A percentile compares a stretch with the other conserved stretches of the same genome.
Conservation (phyloP, 1,284 basidiomycete species). For the Cryptococcus hybrid region DNA sequence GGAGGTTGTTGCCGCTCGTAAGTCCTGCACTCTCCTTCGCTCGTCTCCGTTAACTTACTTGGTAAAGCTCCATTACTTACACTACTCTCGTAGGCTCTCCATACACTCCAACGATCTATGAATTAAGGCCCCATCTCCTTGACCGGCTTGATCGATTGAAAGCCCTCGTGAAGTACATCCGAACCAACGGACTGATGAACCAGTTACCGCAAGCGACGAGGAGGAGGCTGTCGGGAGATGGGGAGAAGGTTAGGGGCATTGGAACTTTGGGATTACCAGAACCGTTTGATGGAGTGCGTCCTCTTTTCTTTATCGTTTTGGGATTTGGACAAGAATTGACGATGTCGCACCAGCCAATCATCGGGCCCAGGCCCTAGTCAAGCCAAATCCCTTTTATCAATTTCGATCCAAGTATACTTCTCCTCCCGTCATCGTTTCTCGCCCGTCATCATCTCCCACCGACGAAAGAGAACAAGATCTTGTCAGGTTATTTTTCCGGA, state of each 20-base stretch:
- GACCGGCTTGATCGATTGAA: conserved; percentile 72
- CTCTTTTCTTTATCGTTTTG: neutral
- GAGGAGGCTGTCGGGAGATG: conserved; percentile 75
- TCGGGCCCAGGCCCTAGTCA: conserved; percentile 18
- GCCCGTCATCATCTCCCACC: conserved; percentile 49
- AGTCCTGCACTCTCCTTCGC: conserved; percentile 5
- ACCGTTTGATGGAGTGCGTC: conserved; percentile 53
- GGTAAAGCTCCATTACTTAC: neutral
- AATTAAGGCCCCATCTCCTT: conserved; percentile 74
- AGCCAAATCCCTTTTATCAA: conserved; percentile 43
- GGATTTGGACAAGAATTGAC: neutral
- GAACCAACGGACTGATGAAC: conserved; percentile 71
- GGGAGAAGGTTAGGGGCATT: conserved; percentile 79
- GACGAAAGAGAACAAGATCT: conserved; percentile 63
- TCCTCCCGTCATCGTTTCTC: conserved; percentile 7
- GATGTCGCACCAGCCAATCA: conserved; percentile 24
- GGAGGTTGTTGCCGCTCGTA: conserved; percentile 51
- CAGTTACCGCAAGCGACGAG: conserved; percentile 81
- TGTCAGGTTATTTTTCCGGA: conserved; percentile 80
- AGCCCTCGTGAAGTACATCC: conserved; percentile 83
- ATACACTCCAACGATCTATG: conserved; percentile 71
- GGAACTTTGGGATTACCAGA: conserved; percentile 81
- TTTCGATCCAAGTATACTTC: conserved; percentile 46
- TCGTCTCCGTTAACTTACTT: neutral
- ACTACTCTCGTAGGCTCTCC: conserved; percentile 59